Evolutionary conservation across 1,139 yeast species (phyloP), one percentile per base, ranked within the genome.

Genomic region (Chernovozyma sophiae-reginae): DNA sequence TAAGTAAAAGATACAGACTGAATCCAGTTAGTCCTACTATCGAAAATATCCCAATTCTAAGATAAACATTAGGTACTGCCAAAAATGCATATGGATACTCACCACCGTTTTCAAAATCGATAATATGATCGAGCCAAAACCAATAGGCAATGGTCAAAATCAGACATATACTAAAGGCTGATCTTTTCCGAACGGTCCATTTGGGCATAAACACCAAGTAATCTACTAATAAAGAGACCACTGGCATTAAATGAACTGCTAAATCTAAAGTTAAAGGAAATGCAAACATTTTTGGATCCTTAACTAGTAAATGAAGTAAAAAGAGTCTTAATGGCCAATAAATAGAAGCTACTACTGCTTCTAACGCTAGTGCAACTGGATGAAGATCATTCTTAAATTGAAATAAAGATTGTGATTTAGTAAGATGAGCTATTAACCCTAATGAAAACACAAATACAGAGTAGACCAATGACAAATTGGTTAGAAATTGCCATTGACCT

Each of bases 401-500:
- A 39, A 57, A 64, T 15, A 62, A 40, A 10, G 24, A 25, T 4
- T 39, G 43, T 19, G 58, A 62, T 37, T 42, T 44, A 22, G 56
- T 43, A 14, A 60, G 32, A 45, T 75, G 79, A 15, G 71, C 65
- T 1, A 61, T n/a, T 5, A 65, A 46, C 2, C 77, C 77, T 16
- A 72, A 24, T 1, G 47, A 36, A 39, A 71, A 72, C 31, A 73
- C 73, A 4, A 69, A 43, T 12, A 78, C 46, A 1, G 86, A 72
- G 25, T 71, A 58, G 1, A 58, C 56, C 17, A 81, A 46, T 32
- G 84, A 74, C 11, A 81, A 52, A 51, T 80, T 81, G 12, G 92
- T 82, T 34, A 82, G 62, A 52, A 82, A 82, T 53, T 82, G 89
- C 62, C 73, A 73, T 40, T 72, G 81, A 1, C 90, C 90, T 0